Percentiles rank a stretch among this genome's conserved stretches.
phyloP scores from a whole-genome alignment of 2,329 filamentous ascomycete species.

The Fusarium dlaminii region DNA sequence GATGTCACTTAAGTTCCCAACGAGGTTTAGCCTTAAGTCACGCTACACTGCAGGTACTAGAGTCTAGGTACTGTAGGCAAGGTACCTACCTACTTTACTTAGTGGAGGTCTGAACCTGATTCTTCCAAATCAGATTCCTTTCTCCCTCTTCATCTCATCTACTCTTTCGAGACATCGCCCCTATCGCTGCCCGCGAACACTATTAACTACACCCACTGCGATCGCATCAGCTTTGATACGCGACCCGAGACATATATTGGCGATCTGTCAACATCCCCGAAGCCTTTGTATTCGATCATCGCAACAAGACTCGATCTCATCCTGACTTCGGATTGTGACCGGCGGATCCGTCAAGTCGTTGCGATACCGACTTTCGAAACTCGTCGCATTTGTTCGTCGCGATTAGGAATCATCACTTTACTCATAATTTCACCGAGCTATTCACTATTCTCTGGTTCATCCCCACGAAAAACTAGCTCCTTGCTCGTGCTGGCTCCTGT shows the following conservation, averaged over 20 bases:
- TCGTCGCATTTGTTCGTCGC: slow-evolving; percentile 4
- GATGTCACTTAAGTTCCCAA: slow-evolving; percentile 25
- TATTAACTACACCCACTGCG: slow-evolving; percentile 16
- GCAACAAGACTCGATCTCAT: slow-evolving; percentile 28
- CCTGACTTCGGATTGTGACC: slow-evolving; percentile 34
- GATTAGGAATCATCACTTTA: not conserved
- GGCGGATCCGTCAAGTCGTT: slow-evolving; percentile 12
- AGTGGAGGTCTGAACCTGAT: slow-evolving; percentile 5
- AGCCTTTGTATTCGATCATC: slow-evolving; percentile 20
- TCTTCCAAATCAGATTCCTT: slow-evolving; percentile 37
- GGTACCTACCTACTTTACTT: not conserved
- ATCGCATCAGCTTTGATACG: slow-evolving; percentile 17
- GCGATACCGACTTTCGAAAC: slow-evolving; percentile 8
- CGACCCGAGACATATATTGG: slow-evolving; percentile 24
- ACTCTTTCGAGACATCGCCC: slow-evolving; percentile 27
- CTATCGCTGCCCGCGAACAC: slow-evolving; percentile 19
- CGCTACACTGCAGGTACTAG: slow-evolving; percentile 36
- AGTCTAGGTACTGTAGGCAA: slow-evolving; percentile 13
- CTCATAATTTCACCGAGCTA: not conserved
- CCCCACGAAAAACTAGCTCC: slow-evolving; percentile 16
- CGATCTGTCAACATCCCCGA: slow-evolving; percentile 31
- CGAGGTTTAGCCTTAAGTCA: slow-evolving; percentile 34
- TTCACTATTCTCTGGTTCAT: not conserved
- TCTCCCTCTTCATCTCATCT: slow-evolving; percentile 32
- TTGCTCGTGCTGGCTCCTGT: slow-evolving; percentile 14